Conservation (phyloP, 176 grass and related monocot species). For the Oryza punctata region DNA sequence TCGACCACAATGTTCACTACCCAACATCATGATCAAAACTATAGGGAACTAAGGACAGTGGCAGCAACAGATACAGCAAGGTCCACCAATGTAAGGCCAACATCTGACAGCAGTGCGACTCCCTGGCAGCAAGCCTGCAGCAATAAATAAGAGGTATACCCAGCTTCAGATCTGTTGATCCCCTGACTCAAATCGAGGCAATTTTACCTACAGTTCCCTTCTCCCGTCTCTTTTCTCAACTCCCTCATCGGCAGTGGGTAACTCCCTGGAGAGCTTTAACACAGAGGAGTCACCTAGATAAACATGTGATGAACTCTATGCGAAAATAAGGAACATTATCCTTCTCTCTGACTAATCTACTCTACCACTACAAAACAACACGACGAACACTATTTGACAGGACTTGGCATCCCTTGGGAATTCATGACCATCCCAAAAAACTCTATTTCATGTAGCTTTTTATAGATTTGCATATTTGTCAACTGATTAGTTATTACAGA, state of each 20-base stretch:
- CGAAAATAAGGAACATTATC: constrained; percentile 12
- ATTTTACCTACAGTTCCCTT: background rate
- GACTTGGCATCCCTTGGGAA: background rate
- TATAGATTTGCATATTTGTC: background rate
- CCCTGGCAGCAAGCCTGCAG: background rate
- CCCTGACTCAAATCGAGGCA: background rate
- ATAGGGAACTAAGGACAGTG: too few relatives aligned
- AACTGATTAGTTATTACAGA: background rate
- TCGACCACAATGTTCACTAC: too few relatives aligned
- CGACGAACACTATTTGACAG: background rate
- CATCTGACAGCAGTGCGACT: background rate
- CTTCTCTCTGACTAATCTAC: background rate
- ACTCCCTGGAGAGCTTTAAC: background rate
- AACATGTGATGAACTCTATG: background rate
- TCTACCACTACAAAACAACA: background rate
- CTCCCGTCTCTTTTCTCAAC: background rate
- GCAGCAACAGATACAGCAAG: background rate
- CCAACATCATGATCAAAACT: too few relatives aligned
- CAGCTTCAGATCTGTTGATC: background rate
- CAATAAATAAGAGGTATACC: background rate
- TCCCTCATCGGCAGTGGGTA: background rate
- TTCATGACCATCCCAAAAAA: background rate
- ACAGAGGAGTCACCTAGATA: background rate
- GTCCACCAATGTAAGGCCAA: background rate
- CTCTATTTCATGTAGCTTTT: background rate